phyloP scores from a whole-genome alignment of 1,284 basidiomycete species.

The Puccinia novopanici region DNA sequence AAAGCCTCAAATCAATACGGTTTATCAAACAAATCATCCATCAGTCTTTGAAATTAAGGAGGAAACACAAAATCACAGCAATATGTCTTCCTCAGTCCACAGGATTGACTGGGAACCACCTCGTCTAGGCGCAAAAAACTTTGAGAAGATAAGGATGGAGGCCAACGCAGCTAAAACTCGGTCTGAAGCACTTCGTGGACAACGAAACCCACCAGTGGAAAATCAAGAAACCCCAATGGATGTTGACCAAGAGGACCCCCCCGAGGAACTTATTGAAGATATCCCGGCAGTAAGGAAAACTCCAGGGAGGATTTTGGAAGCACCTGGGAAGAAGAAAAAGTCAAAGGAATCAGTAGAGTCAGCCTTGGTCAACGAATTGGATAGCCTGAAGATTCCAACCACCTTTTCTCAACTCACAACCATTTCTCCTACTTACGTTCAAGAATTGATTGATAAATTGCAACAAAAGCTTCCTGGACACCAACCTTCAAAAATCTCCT shows the following conservation, averaged over 20 bases:
- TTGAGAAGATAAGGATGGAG: not conserved
- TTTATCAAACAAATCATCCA: too few species aligned
- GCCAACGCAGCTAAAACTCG: not conserved
- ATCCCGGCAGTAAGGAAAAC: not conserved
- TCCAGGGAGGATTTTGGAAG: not conserved
- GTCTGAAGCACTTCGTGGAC: not conserved
- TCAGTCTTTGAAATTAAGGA: not conserved
- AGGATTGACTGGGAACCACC: not conserved
- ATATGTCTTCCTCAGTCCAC: not conserved
- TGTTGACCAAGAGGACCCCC: not conserved
- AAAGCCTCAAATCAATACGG: too few species aligned
- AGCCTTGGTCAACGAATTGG: too few species aligned
- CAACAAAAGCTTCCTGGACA: too few species aligned
- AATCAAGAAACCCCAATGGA: not conserved
- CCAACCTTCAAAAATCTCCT: too few species aligned
- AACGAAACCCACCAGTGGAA: not conserved
- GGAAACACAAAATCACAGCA: not conserved
- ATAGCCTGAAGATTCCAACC: too few species aligned
- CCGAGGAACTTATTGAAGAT: not conserved
- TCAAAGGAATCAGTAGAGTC: not conserved
- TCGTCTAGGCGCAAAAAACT: not conserved
- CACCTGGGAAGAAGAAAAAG: not conserved
- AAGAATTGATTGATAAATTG: too few species aligned
- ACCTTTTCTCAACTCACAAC: not conserved
- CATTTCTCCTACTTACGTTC: not conserved